Conservation (phyloP, 2,329 filamentous ascomycete genomes). For the Alternaria rosae region DNA sequence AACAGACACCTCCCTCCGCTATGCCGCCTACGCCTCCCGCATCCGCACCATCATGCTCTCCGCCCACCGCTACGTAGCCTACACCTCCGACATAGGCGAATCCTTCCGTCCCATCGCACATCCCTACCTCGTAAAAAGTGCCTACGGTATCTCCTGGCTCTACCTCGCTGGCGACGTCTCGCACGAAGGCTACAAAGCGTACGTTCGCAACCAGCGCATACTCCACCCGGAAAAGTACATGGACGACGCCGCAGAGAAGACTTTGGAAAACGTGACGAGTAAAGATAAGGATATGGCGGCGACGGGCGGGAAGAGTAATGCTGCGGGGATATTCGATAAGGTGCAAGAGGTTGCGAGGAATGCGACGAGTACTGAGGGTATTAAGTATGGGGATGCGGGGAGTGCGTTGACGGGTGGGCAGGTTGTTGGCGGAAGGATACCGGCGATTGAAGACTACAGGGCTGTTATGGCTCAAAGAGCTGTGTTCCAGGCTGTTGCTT, state of each 20-base stretch:
- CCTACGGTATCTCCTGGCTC: slow-evolving; percentile 91
- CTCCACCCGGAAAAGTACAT: slow-evolving; percentile 68
- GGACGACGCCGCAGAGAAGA: slow-evolving; percentile 15
- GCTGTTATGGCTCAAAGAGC: slow-evolving; percentile 90
- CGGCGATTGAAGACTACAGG: slow-evolving; percentile 86
- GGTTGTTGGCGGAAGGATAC: slow-evolving; percentile 56
- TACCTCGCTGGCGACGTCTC: slow-evolving; percentile 91
- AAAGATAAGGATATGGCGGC: slow-evolving; percentile 40
- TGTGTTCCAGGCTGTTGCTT: slow-evolving; percentile 88
- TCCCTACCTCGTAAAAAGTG: slow-evolving; percentile 78
- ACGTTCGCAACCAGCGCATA: slow-evolving; percentile 80
- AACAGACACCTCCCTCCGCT: slow-evolving; percentile 85
- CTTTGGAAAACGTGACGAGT: slow-evolving; percentile 41
- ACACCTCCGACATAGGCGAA: slow-evolving; percentile 95
- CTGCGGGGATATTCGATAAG: slow-evolving; percentile 21
- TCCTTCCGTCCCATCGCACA: slow-evolving; percentile 94
- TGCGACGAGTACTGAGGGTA: slow-evolving; percentile 27
- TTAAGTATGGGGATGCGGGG: slow-evolving; percentile 29
- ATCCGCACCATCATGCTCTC: slow-evolving; percentile 86
- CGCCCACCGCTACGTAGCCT: slow-evolving; percentile 95
- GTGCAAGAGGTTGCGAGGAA: slow-evolving; percentile 36
- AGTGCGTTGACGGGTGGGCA: slow-evolving; percentile 32
- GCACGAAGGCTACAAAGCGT: slow-evolving; percentile 95
- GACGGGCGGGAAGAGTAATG: slow-evolving; percentile 21
- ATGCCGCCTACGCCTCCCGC: slow-evolving; percentile 89